Evolutionary conservation across 2,329 filamentous ascomycete species (phyloP).

Genomic region (Hypomyces rosellus): DNA sequence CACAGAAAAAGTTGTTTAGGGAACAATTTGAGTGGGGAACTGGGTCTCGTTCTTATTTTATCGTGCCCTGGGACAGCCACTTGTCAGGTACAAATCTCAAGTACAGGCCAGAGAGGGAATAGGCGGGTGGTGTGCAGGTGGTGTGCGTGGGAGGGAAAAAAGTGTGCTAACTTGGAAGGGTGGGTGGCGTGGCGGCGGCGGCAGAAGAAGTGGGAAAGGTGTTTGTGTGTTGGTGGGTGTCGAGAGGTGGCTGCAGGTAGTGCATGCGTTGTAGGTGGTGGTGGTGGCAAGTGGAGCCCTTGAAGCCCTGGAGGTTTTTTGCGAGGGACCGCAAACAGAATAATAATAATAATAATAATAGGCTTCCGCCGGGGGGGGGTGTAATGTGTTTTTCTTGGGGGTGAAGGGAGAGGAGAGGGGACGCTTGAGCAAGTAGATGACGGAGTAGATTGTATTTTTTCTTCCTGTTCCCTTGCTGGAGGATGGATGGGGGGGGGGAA

Average conservation of each 20-base stretch:
- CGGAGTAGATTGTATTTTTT: not conserved
- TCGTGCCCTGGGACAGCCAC: constrained; percentile 18
- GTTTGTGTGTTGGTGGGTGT: constrained; percentile 3
- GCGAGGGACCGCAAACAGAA: constrained; percentile 19
- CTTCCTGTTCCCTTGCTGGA: not conserved
- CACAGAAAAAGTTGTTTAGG: constrained; percentile 29
- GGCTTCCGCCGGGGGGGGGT: constrained; percentile 8
- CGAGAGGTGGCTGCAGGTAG: constrained; percentile 6
- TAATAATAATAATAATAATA: too few relatives aligned
- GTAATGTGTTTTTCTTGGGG: constrained; percentile 8
- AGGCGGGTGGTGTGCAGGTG: not conserved
- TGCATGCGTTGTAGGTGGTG: constrained; percentile 12
- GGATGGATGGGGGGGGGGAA: constrained; percentile 2
- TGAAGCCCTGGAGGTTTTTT: constrained; percentile 2
- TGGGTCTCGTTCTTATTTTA: constrained; percentile 38
- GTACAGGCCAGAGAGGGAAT: constrained; percentile 17
- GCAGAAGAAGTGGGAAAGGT: not conserved
- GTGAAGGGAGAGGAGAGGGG: not conserved
- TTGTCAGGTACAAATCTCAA: constrained; percentile 18
- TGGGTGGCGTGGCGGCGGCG: constrained; percentile 17
- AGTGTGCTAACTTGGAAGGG: constrained; percentile 20
- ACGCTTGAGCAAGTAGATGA: not conserved
- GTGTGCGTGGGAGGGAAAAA: not conserved
- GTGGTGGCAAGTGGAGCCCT: constrained; percentile 19
- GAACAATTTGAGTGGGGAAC: constrained; percentile 43